Evolutionary conservation across 257 asterid genomes (phyloP).

Genomic region (Leonotis leonurus): DNA sequence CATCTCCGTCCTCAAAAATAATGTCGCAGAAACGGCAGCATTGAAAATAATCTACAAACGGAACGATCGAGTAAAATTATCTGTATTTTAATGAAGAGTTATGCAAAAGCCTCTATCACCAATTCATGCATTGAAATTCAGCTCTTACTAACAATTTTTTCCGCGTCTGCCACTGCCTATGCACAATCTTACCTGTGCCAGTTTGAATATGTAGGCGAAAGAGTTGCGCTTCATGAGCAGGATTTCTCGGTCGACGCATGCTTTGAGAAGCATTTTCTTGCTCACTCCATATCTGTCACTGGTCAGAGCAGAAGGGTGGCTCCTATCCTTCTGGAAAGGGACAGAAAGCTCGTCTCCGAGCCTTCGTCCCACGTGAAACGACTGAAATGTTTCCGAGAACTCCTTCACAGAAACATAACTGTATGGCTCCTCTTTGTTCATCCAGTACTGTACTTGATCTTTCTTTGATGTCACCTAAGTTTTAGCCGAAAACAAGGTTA

Average conservation of each 20-base stretch:
- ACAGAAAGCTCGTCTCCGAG: conserved; percentile 60
- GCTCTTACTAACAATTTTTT: too few species aligned
- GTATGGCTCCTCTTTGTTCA: conserved; percentile 47
- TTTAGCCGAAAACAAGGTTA: not conserved
- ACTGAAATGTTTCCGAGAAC: conserved; percentile 66
- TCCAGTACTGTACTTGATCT: conserved; percentile 88
- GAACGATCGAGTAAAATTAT: too few species aligned
- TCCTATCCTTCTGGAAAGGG: conserved; percentile 58
- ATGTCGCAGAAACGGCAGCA: conserved; percentile 57
- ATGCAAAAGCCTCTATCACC: too few species aligned
- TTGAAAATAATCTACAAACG: conserved; percentile 52
- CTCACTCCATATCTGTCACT: conserved; percentile 52
- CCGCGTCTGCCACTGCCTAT: too few species aligned
- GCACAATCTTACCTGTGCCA: conserved; percentile 62
- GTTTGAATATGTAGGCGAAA: conserved; percentile 63
- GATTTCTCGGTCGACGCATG: conserved; percentile 57
- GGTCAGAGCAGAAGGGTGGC: conserved; percentile 68
- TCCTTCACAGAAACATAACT: conserved; percentile 44
- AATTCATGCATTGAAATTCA: too few species aligned
- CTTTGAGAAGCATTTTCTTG: conserved; percentile 66
- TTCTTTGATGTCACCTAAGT: conserved; percentile 85
- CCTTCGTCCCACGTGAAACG: conserved; percentile 57
- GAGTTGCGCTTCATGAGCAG: conserved; percentile 70
- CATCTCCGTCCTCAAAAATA: conserved; percentile 52
- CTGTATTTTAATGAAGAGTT: too few species aligned